Evolutionary conservation across 2,329 filamentous ascomycete species (phyloP).

Genomic region (Fonsecaea nubica): DNA sequence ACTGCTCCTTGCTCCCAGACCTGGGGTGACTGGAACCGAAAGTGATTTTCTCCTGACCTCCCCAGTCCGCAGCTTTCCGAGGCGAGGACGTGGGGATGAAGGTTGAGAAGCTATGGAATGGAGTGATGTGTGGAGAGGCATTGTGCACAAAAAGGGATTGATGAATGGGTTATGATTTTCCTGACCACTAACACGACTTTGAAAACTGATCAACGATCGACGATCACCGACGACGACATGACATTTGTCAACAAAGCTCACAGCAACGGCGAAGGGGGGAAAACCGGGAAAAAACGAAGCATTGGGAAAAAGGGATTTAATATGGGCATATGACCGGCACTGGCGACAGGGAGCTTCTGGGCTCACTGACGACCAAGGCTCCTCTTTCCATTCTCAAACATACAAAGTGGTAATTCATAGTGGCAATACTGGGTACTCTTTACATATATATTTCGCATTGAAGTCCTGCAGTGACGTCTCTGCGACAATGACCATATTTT

Average conservation of each 20-base stretch:
- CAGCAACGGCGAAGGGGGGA: slow-evolving; percentile 5
- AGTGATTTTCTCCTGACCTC: background rate
- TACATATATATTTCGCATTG: slow-evolving; percentile 7
- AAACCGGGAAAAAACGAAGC: background rate
- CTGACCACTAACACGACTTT: background rate
- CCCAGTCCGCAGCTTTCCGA: background rate
- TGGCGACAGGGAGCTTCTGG: background rate
- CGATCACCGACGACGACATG: slow-evolving; percentile 5
- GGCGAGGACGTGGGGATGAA: background rate
- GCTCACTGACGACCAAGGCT: background rate
- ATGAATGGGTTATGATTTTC: slow-evolving; percentile 8
- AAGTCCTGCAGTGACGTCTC: background rate
- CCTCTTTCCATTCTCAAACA: background rate
- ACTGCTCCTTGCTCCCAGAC: slow-evolving; percentile 5
- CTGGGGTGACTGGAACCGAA: slow-evolving; percentile 5
- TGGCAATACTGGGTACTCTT: background rate
- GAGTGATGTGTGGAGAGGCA: background rate
- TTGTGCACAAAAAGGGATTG: slow-evolving; percentile 1
- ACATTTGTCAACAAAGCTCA: slow-evolving; percentile 6
- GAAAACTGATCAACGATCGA: slow-evolving; percentile 2
- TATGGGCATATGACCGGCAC: background rate
- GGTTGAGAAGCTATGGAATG: background rate
- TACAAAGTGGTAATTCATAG: background rate
- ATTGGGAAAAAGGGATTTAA: background rate
- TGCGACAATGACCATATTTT: background rate